Percentiles rank a stretch among this genome's conserved stretches.
phyloP scores from a whole-genome alignment of 306 rosid species.

The Quercus alba region DNA sequence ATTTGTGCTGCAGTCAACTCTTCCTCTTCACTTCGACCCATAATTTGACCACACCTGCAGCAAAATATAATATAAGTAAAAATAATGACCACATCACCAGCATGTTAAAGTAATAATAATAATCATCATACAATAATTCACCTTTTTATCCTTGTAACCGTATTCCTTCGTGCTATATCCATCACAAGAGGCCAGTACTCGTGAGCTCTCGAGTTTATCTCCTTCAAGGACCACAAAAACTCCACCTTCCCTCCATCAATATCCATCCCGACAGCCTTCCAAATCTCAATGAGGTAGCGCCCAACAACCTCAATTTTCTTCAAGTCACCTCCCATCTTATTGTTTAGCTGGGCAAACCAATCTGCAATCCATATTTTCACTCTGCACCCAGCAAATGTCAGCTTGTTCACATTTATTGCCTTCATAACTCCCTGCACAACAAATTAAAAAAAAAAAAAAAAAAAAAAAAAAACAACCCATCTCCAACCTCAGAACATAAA shows the following conservation, averaged over 20 bases:
- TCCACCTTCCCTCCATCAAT: slow-evolving; percentile 80
- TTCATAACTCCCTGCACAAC: slow-evolving; percentile 73
- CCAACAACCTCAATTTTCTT: slow-evolving; percentile 74
- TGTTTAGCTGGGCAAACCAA: slow-evolving; percentile 87
- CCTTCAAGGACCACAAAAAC: slow-evolving; percentile 80
- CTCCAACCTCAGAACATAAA: background rate
- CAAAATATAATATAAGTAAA: background rate
- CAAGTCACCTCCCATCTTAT: slow-evolving; percentile 84
- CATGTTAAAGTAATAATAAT: background rate
- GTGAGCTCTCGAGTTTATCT: slow-evolving; percentile 57
- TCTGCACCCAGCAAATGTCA: slow-evolving; percentile 68
- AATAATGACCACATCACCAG: background rate
- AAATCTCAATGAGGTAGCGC: slow-evolving; percentile 69
- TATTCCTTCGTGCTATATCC: slow-evolving; percentile 87
- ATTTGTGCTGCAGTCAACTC: slow-evolving; percentile 85
- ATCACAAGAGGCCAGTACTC: slow-evolving; percentile 85
- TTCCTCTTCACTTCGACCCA: slow-evolving; percentile 75
- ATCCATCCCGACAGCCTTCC: slow-evolving; percentile 90
- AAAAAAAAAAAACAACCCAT: background rate
- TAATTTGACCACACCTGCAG: slow-evolving; percentile 76
- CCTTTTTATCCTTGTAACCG: slow-evolving; percentile 64
- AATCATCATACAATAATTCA: background rate
- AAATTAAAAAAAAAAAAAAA: background rate
- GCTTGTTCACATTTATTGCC: slow-evolving; percentile 71
- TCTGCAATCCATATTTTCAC: slow-evolving; percentile 93